Evolutionary conservation across 176 grass and related monocot species (phyloP), one percentile per base, ranked within the genome.

Genomic region (Thalia dealbata): DNA sequence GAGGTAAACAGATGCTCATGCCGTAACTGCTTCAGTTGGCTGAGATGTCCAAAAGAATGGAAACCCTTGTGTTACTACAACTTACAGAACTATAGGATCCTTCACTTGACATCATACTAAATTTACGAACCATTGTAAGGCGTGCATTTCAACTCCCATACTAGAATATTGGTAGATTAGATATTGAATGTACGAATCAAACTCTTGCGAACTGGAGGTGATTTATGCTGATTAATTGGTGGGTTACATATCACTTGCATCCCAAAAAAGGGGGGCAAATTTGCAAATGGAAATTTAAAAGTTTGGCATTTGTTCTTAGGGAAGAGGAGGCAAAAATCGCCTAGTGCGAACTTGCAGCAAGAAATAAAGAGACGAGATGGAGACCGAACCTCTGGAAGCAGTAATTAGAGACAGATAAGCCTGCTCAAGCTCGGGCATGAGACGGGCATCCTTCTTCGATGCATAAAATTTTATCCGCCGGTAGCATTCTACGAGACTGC

Each of bases 361-460:
- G 10, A 70, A 48, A 38, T 38, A 4, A 42, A 23, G 19, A n/a
- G 27, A 25, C 1, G 45, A 6, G 52, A 30, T 9, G 41, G 43
- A 29, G 38, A 79, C 73, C 55, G 50, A 46, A 92, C 89, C 92
- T 92, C 86, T 76, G 25, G 89, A 96, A 32, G 86, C 75, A 69
- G 92, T 83, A 82, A 92, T 89, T 76, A 96, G 77, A n/a, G 85
- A 56, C 75, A 96, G 86, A 71, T 92, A 96, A 38, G 84, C 89
- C 76, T 92, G 86, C 71, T 92, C 92, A 60, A 96, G 78, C 74
- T 92, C 86, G 42, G 89, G 82, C 75, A 89, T 81, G 72, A 87
- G 86, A 62, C 72, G 67, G 38, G 82, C 48, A 76, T 89, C 89
- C 67, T 90, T 92, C 35, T 78, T 56, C 22, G 82, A 78, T 42